Percentiles rank a stretch among this genome's conserved stretches.
Evolutionary conservation across 2,329 filamentous ascomycete genomes (phyloP).

Genomic region (Cladosporium phlei): DNA sequence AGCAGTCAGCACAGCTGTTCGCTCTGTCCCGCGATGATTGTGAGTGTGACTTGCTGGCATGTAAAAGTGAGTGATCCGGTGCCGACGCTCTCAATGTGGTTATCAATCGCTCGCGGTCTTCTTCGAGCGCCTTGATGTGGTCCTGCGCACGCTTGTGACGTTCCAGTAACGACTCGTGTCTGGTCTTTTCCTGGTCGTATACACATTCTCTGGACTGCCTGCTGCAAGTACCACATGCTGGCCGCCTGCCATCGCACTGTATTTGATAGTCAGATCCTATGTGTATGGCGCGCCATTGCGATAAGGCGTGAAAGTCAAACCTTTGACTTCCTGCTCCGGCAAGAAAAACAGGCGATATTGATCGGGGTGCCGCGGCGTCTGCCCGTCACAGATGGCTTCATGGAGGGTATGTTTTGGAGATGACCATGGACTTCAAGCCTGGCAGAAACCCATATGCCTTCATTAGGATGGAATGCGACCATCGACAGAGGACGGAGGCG

Average conservation of each 20-base stretch:
- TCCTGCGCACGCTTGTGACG: neutral
- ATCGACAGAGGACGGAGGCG: too few relatives aligned
- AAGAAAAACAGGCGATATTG: neutral
- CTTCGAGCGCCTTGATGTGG: neutral
- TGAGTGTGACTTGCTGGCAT: too few relatives aligned
- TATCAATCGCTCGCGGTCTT: neutral
- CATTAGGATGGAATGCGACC: too few relatives aligned
- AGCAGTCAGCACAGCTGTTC: too few relatives aligned
- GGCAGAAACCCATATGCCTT: too few relatives aligned
- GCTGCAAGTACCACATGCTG: neutral
- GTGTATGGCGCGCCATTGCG: too few relatives aligned
- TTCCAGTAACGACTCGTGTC: neutral
- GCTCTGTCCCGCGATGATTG: too few relatives aligned
- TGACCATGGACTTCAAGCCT: too few relatives aligned
- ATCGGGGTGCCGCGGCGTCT: neutral
- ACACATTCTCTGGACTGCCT: neutral
- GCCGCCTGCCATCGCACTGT: neutral
- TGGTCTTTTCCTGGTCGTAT: neutral
- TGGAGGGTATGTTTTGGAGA: neutral
- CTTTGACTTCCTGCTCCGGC: neutral
- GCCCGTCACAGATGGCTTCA: too few relatives aligned
- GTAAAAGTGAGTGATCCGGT: too few relatives aligned
- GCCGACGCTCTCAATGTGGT: too few relatives aligned
- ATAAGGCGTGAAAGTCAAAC: neutral
- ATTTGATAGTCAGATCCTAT: neutral